Conservation (phyloP, 2,329 filamentous ascomycete genomes). For the Shiraia sp. region DNA sequence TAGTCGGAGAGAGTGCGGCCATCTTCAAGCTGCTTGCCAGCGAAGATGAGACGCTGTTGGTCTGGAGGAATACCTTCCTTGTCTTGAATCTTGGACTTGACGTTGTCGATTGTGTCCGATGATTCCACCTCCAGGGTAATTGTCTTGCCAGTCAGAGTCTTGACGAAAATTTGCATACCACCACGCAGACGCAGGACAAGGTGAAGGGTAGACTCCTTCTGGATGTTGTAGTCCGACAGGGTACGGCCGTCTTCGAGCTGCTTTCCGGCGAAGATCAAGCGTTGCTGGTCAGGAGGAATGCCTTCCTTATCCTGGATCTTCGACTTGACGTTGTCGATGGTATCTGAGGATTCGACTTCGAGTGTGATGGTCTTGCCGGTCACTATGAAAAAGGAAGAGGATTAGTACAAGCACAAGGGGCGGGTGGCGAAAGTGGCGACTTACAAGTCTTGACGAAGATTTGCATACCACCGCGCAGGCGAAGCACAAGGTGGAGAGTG, state of each 20-base stretch:
- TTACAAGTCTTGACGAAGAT: slow-evolving; percentile 66
- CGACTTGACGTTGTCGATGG: slow-evolving; percentile 47
- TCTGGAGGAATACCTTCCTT: slow-evolving; percentile 97
- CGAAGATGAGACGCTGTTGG: slow-evolving; percentile 94
- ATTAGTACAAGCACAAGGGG: slow-evolving; percentile 30
- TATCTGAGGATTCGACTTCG: slow-evolving; percentile 46
- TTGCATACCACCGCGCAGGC: slow-evolving; percentile 67
- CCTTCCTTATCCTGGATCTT: slow-evolving; percentile 64
- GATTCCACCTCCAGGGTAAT: slow-evolving; percentile 70
- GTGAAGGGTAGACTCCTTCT: slow-evolving; percentile 70
- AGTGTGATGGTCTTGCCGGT: slow-evolving; percentile 60
- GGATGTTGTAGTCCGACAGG: slow-evolving; percentile 60
- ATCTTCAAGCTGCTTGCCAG: slow-evolving; percentile 94
- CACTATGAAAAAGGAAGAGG: slow-evolving; percentile 43
- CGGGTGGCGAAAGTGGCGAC: slow-evolving; percentile 31
- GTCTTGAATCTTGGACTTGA: slow-evolving; percentile 96
- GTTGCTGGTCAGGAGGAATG: slow-evolving; percentile 62
- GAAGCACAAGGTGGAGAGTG: slow-evolving; percentile 75
- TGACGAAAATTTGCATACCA: slow-evolving; percentile 67
- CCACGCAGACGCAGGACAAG: slow-evolving; percentile 74
- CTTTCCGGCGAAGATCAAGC: slow-evolving; percentile 62
- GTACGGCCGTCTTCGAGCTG: slow-evolving; percentile 62
- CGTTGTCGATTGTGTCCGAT: slow-evolving; percentile 91
- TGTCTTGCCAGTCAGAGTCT: slow-evolving; percentile 65
- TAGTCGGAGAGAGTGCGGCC: slow-evolving; percentile 89